Conservation (phyloP, 441 rosid species). For the Gossypium davidsonii region DNA sequence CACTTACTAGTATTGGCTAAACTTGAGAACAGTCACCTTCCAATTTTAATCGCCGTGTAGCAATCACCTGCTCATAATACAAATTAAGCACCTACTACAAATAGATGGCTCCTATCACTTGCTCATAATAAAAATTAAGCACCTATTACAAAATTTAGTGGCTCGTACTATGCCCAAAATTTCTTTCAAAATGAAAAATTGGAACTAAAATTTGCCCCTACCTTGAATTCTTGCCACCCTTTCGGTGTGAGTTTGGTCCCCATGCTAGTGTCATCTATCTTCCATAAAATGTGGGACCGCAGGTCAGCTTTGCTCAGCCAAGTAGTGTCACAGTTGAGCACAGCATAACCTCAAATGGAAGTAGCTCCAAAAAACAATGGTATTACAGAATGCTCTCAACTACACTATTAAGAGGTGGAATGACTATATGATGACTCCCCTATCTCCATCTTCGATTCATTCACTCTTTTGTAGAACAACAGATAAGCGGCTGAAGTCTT, state of each 20-base stretch:
- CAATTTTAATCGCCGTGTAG: not conserved
- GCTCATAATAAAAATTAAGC: not conserved
- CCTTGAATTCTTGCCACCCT: not conserved
- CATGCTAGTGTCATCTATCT: not conserved
- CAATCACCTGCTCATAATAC: not conserved
- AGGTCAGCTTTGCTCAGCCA: not conserved
- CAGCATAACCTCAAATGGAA: not conserved
- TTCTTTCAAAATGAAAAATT: not conserved
- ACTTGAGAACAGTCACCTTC: not conserved
- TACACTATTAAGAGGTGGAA: slow-evolving; percentile 7
- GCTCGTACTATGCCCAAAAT: not conserved
- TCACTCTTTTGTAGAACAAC: slow-evolving; percentile 71
- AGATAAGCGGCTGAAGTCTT: slow-evolving; percentile 84
- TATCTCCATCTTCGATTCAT: slow-evolving; percentile 20
- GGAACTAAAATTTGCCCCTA: not conserved
- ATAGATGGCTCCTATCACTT: not conserved
- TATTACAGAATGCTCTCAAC: not conserved
- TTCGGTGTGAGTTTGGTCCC: not conserved
- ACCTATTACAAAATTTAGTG: not conserved
- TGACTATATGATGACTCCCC: slow-evolving; percentile 33
- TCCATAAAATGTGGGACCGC: not conserved
- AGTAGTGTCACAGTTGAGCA: not conserved
- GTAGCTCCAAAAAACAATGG: not conserved
- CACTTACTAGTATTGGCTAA: not conserved
- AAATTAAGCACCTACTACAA: not conserved